Percentiles rank a stretch among this genome's conserved stretches.
Conservation (phyloP, 345 rosid species). For the Erucastrum elatum region DNA sequence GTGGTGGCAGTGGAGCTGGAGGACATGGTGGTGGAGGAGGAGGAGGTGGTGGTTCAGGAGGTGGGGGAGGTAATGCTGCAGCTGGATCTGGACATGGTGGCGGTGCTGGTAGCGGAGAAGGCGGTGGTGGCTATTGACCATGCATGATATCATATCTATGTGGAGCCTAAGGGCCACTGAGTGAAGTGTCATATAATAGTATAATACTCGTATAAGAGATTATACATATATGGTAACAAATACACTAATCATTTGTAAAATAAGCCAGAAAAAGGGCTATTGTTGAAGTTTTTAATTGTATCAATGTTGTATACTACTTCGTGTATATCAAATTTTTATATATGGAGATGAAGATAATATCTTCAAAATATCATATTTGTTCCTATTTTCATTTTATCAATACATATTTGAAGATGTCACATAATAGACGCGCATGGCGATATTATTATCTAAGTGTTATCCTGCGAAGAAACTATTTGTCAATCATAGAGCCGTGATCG, state of each 20-base stretch:
- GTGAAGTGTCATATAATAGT: slow-evolving; percentile 13
- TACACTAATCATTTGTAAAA: slow-evolving; percentile 7
- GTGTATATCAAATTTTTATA: slow-evolving; percentile 14
- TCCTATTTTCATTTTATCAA: neutral
- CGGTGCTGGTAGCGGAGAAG: slow-evolving; percentile 40
- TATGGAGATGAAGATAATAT: neutral
- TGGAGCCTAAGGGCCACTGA: slow-evolving; percentile 2
- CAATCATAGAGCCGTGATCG: neutral
- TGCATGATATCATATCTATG: neutral
- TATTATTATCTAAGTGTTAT: too few relatives aligned
- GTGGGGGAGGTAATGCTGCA: slow-evolving; percentile 39
- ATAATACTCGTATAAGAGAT: slow-evolving; percentile 3
- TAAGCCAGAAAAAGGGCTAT: slow-evolving; percentile 30
- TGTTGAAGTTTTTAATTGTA: slow-evolving; percentile 18
- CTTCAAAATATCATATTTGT: neutral
- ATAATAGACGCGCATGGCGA: neutral
- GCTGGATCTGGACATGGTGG: slow-evolving; percentile 37
- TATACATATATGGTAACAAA: neutral
- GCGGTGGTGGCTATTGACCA: slow-evolving; percentile 32
- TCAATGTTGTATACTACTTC: slow-evolving; percentile 14
- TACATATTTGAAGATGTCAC: neutral
- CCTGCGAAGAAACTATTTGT: neutral
- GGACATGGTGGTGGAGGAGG: slow-evolving; percentile 43
- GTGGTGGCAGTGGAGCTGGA: slow-evolving; percentile 34
- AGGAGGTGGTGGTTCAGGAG: slow-evolving; percentile 39